Evolutionary conservation across 2,329 filamentous ascomycete genomes (phyloP).

Genomic region (Fusarium anthophilum): DNA sequence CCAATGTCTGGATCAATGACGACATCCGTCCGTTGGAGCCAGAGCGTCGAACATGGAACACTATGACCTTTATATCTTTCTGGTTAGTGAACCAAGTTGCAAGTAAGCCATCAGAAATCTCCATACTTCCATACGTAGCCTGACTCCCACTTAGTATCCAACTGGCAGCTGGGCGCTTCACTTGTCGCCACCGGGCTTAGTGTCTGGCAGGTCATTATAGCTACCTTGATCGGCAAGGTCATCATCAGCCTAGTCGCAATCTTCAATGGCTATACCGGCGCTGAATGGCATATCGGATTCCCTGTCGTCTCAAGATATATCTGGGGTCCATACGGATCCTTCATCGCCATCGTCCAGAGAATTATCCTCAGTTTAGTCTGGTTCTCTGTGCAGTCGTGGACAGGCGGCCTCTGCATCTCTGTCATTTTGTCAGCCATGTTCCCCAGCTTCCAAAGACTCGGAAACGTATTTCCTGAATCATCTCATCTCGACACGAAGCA

Average conservation of each 20-base stretch:
- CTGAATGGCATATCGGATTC: background rate
- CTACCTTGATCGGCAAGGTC: background rate
- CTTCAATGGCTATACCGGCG: background rate
- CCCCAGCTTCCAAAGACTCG: background rate
- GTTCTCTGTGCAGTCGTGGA: background rate
- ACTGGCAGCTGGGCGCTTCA: background rate
- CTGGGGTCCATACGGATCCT: background rate
- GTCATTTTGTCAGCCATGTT: background rate
- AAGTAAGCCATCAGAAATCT: background rate
- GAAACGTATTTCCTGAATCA: background rate
- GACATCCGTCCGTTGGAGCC: background rate
- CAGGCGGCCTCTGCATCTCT: background rate
- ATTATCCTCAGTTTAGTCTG: background rate
- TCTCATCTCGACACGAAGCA: background rate
- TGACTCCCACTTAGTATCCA: background rate
- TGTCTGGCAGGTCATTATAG: background rate
- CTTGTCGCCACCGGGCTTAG: background rate
- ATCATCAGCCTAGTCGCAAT: background rate
- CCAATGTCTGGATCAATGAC: background rate
- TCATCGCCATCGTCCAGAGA: background rate
- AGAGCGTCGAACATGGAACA: background rate
- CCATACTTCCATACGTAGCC: rapidly evolving
- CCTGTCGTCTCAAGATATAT: background rate
- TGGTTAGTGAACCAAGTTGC: background rate
- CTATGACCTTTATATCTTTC: background rate